Conservation (phyloP, 768 basidiomycete genomes). For the Leucocoprinus leucothites region DNA sequence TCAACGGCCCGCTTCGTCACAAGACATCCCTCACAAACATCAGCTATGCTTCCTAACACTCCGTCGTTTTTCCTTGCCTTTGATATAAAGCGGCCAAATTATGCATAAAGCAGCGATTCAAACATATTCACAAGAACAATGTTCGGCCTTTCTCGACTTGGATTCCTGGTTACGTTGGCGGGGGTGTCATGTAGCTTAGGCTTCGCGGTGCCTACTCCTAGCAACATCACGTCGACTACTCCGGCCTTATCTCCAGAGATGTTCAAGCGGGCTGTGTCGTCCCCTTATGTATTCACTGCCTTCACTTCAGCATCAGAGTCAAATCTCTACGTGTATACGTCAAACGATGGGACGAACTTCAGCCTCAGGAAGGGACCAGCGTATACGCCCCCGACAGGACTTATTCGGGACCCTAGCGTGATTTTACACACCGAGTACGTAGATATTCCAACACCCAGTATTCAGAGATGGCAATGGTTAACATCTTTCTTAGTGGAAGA, state of each 20-base stretch:
- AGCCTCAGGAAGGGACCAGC: conserved; percentile 29
- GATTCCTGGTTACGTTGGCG: neutral
- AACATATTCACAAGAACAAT: neutral
- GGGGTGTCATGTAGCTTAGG: neutral
- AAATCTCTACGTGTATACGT: conserved; percentile 32
- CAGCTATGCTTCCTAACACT: conserved; percentile 2
- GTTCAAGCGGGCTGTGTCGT: conserved; percentile 28
- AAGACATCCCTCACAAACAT: neutral
- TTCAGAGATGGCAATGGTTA: neutral
- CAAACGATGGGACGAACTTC: conserved; percentile 29
- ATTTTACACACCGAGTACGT: conserved; percentile 32
- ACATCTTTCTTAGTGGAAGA: conserved; percentile 21
- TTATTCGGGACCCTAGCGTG: conserved; percentile 33
- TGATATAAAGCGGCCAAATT: neutral
- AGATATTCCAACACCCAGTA: neutral
- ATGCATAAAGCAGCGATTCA: too few relatives aligned
- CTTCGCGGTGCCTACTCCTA: neutral
- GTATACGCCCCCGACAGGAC: conserved; percentile 30
- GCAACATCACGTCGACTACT: conserved; percentile 20
- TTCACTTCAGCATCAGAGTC: conserved; percentile 32
- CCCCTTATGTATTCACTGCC: conserved; percentile 31
- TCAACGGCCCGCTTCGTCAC: conserved; percentile 9
- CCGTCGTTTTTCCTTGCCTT: conserved; percentile 8
- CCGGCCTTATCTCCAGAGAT: conserved; percentile 25
- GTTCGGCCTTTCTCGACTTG: neutral